Evolutionary conservation across 768 basidiomycete genomes (phyloP).

Genomic region (Pulveroboletus sp.): DNA sequence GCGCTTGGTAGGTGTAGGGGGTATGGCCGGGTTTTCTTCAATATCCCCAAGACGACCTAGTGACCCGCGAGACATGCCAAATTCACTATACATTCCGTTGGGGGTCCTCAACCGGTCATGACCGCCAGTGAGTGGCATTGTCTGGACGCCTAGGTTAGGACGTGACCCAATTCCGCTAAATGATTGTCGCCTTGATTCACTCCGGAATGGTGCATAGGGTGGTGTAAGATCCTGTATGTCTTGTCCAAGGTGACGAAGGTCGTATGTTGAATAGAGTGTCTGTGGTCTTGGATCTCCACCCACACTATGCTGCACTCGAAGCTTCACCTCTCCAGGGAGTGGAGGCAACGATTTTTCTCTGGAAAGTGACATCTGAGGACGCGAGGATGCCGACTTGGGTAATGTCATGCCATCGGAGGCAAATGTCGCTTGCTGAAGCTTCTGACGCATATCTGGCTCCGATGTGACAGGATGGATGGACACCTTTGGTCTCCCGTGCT

Average conservation of each 20-base stretch:
- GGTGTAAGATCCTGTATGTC: constrained; percentile 48
- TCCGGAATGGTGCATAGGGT: constrained; percentile 61
- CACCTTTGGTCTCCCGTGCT: constrained; percentile 36
- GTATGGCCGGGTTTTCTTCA: constrained; percentile 24
- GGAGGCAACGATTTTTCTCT: constrained; percentile 79
- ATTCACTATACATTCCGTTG: constrained; percentile 61
- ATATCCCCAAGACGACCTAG: constrained; percentile 37
- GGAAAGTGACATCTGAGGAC: constrained; percentile 26
- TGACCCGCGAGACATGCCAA: constrained; percentile 62
- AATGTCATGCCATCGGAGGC: constrained; percentile 29
- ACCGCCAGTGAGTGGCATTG: constrained; percentile 38
- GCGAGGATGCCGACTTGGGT: constrained; percentile 17
- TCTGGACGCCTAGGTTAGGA: constrained; percentile 50
- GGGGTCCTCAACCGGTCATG: constrained; percentile 32
- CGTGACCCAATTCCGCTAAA: constrained; percentile 63
- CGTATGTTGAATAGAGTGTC: constrained; percentile 59
- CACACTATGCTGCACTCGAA: constrained; percentile 33
- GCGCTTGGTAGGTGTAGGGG: constrained; percentile 48
- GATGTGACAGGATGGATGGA: constrained; percentile 51
- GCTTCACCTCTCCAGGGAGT: constrained; percentile 54
- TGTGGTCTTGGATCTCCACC: constrained; percentile 50
- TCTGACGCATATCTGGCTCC: constrained; percentile 58
- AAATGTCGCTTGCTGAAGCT: constrained; percentile 34
- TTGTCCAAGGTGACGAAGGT: constrained; percentile 47
- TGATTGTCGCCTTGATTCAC: constrained; percentile 66